Conservation (phyloP, 2,329 filamentous ascomycete species). For the Fusarium sublunatum region DNA sequence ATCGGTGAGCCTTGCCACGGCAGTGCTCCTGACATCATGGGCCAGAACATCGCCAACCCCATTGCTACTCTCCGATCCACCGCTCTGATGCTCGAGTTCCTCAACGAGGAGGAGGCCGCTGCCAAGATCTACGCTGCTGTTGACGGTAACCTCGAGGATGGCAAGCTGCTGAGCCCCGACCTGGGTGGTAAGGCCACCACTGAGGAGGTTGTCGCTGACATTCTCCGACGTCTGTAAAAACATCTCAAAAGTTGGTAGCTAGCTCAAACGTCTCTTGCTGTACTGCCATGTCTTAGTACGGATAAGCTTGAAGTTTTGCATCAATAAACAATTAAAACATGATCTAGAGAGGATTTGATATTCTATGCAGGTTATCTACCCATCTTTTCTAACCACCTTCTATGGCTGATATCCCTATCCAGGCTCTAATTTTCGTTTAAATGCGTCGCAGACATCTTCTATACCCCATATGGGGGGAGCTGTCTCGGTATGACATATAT, state of each 20-base stretch:
- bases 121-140: constrained; percentile 92
- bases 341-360: constrained; percentile 42
- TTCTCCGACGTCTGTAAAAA: constrained; percentile 80
- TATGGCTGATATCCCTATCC: constrained; percentile 5
- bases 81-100: constrained; percentile 95
- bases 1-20: constrained; percentile 99
- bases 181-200: constrained; percentile 89
- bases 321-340: constrained; percentile 12
- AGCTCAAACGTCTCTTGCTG: constrained; percentile 12
- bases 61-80: constrained; percentile 93
- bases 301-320: constrained; percentile 8
- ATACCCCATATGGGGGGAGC: constrained; percentile 18
- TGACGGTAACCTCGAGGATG: constrained; percentile 88
- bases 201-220: constrained; percentile 86
- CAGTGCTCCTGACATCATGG: constrained; percentile 94
- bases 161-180: constrained; percentile 85
- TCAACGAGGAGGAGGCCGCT: constrained; percentile 87
- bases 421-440: constrained; percentile 27
- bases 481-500: constrained; percentile 38
- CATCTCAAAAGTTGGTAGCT: constrained; percentile 17
- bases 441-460: constrained; percentile 34
- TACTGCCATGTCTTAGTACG: not conserved
- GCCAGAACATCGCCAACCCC: constrained; percentile 91
- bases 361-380: constrained; percentile 35
- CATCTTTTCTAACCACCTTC: constrained; percentile 22